Evolutionary conservation across 768 basidiomycete genomes (phyloP).

Genomic region (Leccinum olivaceopallidum): DNA sequence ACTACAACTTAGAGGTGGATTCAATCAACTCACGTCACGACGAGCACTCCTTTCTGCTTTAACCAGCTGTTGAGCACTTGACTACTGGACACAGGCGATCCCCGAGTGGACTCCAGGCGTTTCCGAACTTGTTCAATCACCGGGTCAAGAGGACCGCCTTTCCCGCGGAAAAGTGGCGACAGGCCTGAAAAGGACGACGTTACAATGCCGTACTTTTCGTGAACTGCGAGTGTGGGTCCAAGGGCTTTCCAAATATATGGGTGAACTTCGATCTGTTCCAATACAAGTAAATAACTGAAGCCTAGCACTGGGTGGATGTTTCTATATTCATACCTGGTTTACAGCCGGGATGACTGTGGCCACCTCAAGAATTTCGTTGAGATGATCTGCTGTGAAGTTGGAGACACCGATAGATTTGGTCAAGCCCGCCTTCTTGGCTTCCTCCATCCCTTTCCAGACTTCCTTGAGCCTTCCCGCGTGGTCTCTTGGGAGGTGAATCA

Average conservation of each 20-base stretch:
- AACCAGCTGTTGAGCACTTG: slow-evolving; percentile 35
- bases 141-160: slow-evolving; percentile 41
- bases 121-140: slow-evolving; percentile 36
- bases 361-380: slow-evolving; percentile 44
- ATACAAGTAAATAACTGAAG: neutral
- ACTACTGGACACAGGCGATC: slow-evolving; percentile 27
- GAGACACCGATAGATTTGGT: slow-evolving; percentile 51
- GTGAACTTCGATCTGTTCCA: slow-evolving; percentile 49
- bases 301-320: neutral
- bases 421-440: slow-evolving; percentile 44
- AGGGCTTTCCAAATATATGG: slow-evolving; percentile 50
- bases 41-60: slow-evolving; percentile 31
- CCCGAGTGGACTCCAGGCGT: slow-evolving; percentile 27
- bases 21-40: slow-evolving; percentile 30
- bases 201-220: slow-evolving; percentile 38
- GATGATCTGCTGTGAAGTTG: slow-evolving; percentile 47
- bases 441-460: slow-evolving; percentile 64
- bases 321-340: slow-evolving; percentile 44
- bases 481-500: slow-evolving; percentile 51
- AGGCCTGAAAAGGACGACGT: slow-evolving; percentile 43
- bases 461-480: slow-evolving; percentile 46
- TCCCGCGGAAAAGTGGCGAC: slow-evolving; percentile 37
- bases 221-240: slow-evolving; percentile 35
- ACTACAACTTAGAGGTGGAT: neutral
- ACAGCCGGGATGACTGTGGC: slow-evolving; percentile 50